Conservation (phyloP, 2,329 filamentous ascomycete genomes). For the Aspergillus sp. region DNA sequence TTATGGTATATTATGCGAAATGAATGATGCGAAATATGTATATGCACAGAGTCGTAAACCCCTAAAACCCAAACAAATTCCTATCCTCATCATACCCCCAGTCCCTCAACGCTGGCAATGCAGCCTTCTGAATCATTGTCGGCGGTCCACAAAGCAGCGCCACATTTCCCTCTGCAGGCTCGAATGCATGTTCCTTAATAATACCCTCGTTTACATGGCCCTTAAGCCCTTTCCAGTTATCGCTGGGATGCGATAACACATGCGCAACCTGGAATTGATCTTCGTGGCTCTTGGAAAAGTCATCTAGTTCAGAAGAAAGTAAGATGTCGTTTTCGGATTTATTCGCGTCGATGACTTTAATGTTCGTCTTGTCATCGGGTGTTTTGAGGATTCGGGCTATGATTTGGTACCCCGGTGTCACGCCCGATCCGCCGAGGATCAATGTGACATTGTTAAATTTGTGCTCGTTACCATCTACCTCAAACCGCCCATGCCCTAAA, state of each 20-base stretch:
- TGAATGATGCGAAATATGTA: too few species aligned
- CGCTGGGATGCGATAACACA: slow-evolving; percentile 6
- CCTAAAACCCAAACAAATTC: slow-evolving; percentile 36
- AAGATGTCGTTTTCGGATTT: slow-evolving; percentile 9
- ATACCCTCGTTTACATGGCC: slow-evolving; percentile 8
- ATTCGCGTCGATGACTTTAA: slow-evolving; percentile 15
- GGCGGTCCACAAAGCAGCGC: slow-evolving; percentile 47
- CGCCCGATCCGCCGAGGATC: slow-evolving; percentile 46
- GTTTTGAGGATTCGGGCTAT: slow-evolving; percentile 41
- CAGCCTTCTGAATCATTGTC: slow-evolving; percentile 46
- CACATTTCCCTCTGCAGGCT: slow-evolving; percentile 35
- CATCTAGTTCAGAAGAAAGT: slow-evolving; percentile 5
- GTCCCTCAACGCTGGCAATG: slow-evolving; percentile 41
- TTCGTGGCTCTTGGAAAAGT: slow-evolving; percentile 2
- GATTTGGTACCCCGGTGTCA: slow-evolving; percentile 48
- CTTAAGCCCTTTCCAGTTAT: slow-evolving; percentile 6
- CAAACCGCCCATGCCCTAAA: slow-evolving; percentile 41
- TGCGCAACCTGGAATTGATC: slow-evolving; percentile 8
- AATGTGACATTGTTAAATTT: slow-evolving; percentile 42
- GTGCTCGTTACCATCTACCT: slow-evolving; percentile 36
- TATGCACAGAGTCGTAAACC: too few species aligned
- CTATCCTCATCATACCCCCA: slow-evolving; percentile 42
- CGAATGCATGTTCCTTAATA: slow-evolving; percentile 6
- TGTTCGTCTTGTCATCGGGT: slow-evolving; percentile 33
- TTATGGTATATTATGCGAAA: too few species aligned